phyloP scores from a whole-genome alignment of 306 rosid genomes.

The Dalbergia cultrata region DNA sequence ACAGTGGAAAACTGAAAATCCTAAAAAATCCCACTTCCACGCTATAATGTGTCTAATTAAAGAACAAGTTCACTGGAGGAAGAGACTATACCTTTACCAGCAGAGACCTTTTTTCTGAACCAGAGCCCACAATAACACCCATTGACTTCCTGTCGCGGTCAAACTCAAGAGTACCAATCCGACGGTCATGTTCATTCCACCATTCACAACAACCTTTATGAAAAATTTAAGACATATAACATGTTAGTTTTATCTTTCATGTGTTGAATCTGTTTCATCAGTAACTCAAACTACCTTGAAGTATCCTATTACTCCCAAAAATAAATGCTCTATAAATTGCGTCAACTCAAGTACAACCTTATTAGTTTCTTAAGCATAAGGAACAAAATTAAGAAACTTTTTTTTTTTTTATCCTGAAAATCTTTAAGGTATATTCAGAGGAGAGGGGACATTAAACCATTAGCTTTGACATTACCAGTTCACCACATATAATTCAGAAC shows the following conservation, averaged over 20 bases:
- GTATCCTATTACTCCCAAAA: not conserved
- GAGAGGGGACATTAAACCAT: not conserved
- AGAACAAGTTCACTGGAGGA: not conserved
- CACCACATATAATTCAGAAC: not conserved
- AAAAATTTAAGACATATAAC: conserved; percentile 8
- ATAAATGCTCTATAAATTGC: not conserved
- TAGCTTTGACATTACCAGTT: not conserved
- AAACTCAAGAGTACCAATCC: conserved; percentile 92
- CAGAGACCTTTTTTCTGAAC: conserved; percentile 62
- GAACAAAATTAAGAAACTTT: conserved; percentile 1
- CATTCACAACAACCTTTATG: conserved; percentile 69
- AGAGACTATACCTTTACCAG: conserved; percentile 76
- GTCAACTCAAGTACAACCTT: conserved; percentile 1
- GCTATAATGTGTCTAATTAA: too few species aligned
- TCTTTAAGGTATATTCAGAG: not conserved
- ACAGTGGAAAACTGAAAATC: not conserved
- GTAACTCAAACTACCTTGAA: not conserved
- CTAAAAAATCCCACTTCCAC: not conserved
- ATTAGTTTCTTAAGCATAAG: not conserved
- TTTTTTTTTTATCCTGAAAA: not conserved
- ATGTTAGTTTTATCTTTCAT: not conserved
- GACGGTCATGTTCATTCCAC: conserved; percentile 67
- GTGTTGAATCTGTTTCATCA: conserved; percentile 6
- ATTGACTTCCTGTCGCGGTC: conserved; percentile 90
- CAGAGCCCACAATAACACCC: conserved; percentile 77